Percentiles rank a stretch among this genome's conserved stretches.
phyloP scores from a whole-genome alignment of 1,139 yeast species.

The Diutina scorzettiae region DNA sequence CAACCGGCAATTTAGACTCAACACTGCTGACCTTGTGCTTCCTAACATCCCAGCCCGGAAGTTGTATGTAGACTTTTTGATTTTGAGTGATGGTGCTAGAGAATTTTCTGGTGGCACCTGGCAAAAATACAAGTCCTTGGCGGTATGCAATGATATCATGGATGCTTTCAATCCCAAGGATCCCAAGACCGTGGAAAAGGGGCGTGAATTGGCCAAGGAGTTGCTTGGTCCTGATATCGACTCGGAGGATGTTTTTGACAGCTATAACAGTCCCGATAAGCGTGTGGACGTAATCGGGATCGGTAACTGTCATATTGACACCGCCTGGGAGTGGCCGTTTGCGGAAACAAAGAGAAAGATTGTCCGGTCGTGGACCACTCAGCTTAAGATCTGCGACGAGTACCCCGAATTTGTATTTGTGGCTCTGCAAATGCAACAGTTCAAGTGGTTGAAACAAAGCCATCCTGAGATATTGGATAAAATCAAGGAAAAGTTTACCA shows the following conservation, averaged over 20 bases:
- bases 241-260: constrained; percentile 46
- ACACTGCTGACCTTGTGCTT: constrained; percentile 64
- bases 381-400: constrained; percentile 67
- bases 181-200: constrained; percentile 33
- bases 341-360: constrained; percentile 89
- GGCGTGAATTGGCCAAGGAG: constrained; percentile 56
- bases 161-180: constrained; percentile 59
- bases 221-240: constrained; percentile 58
- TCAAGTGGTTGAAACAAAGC: constrained; percentile 76
- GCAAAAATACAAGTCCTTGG: constrained; percentile 76
- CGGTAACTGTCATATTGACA: constrained; percentile 95
- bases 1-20: constrained; percentile 56
- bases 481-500: constrained; percentile 52
- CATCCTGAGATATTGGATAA: constrained; percentile 69
- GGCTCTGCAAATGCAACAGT: constrained; percentile 94
- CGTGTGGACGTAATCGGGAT: constrained; percentile 56
- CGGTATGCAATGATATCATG: constrained; percentile 69
- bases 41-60: constrained; percentile 77
- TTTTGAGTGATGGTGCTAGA: constrained; percentile 82
- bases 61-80: constrained; percentile 72
- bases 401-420: constrained; percentile 92
- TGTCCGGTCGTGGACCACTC: constrained; percentile 93
- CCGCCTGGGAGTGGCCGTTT: constrained; percentile 98
- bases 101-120: constrained; percentile 50
- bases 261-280: constrained; percentile 13